Conservation (phyloP, 2,329 filamentous ascomycete species). For the Lecanosticta acicola region DNA sequence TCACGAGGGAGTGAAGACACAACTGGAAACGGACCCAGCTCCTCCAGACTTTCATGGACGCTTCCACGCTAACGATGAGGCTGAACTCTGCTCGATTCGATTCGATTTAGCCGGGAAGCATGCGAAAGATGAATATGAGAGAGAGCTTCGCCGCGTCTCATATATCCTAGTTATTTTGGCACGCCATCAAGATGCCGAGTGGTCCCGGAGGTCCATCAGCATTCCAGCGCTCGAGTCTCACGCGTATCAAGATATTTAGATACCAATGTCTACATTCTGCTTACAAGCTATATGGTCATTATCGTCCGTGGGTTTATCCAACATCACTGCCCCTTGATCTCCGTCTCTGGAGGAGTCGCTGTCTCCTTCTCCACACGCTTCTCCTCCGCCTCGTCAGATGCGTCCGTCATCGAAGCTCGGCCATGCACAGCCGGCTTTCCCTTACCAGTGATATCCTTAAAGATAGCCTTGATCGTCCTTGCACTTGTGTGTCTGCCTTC, state of each 20-base stretch:
- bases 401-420: neutral
- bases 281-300: no score
- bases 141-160: no score
- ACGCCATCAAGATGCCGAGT: no score
- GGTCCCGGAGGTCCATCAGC: no score
- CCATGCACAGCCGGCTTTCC: neutral
- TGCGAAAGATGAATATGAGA: no score
- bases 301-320: no score
- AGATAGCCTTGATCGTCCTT: slow-evolving; percentile 6
- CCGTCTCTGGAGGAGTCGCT: slow-evolving; percentile 4
- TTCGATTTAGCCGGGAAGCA: neutral
- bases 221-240: no score
- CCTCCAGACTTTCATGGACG: no score
- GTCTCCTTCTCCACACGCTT: slow-evolving; percentile 4
- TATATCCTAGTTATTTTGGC: no score
- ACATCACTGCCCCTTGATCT: slow-evolving; percentile 3
- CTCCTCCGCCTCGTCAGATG: neutral
- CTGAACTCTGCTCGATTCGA: neutral
- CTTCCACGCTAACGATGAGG: neutral
- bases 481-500: slow-evolving; percentile 5
- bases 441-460: slow-evolving; percentile 4
- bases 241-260: no score
- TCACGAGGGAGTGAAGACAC: no score
- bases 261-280: no score
- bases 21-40: neutral